Evolutionary conservation across 164 flowering plant species (phyloP), one percentile per base, ranked within the genome.

Genomic region (Piper betle): DNA sequence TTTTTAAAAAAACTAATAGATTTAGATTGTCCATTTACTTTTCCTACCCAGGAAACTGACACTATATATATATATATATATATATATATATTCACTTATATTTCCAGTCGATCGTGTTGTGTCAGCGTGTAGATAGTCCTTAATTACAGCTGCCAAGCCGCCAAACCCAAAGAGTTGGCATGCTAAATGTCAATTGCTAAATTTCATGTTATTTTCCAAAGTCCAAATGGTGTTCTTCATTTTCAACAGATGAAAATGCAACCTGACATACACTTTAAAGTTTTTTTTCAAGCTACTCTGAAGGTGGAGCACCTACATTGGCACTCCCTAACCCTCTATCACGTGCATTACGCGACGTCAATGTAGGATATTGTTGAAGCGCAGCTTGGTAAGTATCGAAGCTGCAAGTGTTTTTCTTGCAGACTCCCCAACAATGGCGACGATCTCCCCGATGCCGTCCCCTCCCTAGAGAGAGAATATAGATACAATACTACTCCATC

Each of bases 131-230:
- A n/a, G n/a, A n/a, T n/a, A n/a, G n/a, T n/a, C n/a, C n/a, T n/a
- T n/a, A n/a, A n/a, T n/a, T n/a, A n/a, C 43, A 41, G 6, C 43
- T n/a, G 7, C 33, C 16, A 41, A 58, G 38, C 61, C n/a, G 13
- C 61, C 61, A 58, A 58, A 58, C 61, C 61, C 42, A 37, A 58
- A 58, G n/a, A 58, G 61, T n/a, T n/a, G 20, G 61, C 61, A 37
- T 18, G 18, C 38, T 39, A 15, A 39, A 58, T 41, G 40, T n/a
- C 42, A 39, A 41, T 2, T n/a, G 9, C n/a, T 41, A 33, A 41
- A 39, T 58, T 0, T 8, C 40, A 37, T 37, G 25, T 16, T n/a
- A 55, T 16, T 55, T 55, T 18, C 57, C 37, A 3, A n/a, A n/a
- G n/a, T n/a, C n/a, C n/a, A n/a, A n/a, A n/a, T n/a, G n/a, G n/a